Conservation (phyloP, 2,329 filamentous ascomycete species). For the Dactylellina drechsleri region DNA sequence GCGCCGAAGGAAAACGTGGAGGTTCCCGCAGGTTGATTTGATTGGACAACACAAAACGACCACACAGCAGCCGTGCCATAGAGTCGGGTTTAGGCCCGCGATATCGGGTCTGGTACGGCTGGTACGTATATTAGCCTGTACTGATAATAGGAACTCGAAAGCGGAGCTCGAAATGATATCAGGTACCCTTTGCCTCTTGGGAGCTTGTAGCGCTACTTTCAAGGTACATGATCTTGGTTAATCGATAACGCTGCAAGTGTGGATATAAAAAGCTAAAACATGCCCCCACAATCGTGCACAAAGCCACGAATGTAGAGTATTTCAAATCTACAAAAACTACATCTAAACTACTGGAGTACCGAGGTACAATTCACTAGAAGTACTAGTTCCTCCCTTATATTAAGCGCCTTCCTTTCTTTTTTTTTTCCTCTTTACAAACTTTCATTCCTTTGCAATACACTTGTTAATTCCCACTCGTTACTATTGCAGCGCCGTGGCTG, state of each 20-base stretch:
- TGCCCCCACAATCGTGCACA: too few relatives aligned
- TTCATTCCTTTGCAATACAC: too few relatives aligned
- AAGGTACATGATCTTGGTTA: constrained; percentile 11
- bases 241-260: neutral
- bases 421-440: too few relatives aligned
- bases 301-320: too few relatives aligned
- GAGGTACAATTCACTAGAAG: too few relatives aligned
- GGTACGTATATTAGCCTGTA: constrained; percentile 3
- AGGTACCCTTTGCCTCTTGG: neutral
- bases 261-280: neutral
- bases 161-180: neutral
- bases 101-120: too few relatives aligned
- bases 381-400: too few relatives aligned
- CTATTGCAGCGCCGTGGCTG: constrained; percentile 7
- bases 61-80: neutral
- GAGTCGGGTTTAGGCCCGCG: too few relatives aligned
- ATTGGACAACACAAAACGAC: constrained; percentile 12
- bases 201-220: constrained; percentile 17
- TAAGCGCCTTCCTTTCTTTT: too few relatives aligned
- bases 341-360: too few relatives aligned
- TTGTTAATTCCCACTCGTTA: neutral
- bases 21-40: constrained; percentile 15
- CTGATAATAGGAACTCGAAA: neutral
- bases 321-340: too few relatives aligned
- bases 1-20: constrained; percentile 27